These are phyloP conservation scores for Penicillium atrosanguineum DNA, from an alignment of 495 filamentous ascomycete species.

Conservation along the genomic window DNA sequence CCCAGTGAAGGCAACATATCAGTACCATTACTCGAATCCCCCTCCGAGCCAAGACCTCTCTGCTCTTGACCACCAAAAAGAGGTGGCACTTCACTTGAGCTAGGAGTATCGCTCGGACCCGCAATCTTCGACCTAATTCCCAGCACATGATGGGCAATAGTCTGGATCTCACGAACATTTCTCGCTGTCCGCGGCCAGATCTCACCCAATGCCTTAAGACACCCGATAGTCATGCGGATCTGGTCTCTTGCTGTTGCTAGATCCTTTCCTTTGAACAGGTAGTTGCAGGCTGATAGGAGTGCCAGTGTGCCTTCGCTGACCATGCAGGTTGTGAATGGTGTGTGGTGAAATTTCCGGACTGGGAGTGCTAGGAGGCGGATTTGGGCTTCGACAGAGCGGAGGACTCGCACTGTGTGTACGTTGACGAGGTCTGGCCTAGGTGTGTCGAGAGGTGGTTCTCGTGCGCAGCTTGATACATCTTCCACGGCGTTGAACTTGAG, in stretches of 20 bases:
- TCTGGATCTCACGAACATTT: constrained; percentile 72
- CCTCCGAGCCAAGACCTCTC: not conserved
- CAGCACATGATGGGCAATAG: constrained; percentile 59
- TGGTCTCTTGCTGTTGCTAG: constrained; percentile 28
- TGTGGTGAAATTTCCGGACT: constrained; percentile 21
- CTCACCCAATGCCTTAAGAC: constrained; percentile 28
- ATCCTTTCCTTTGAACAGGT: constrained; percentile 19
- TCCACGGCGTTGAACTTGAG: constrained; percentile 32
- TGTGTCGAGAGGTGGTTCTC: constrained; percentile 21
- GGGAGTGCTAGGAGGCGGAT: constrained; percentile 30
- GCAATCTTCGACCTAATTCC: constrained; percentile 9
- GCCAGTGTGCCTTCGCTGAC: constrained; percentile 27
- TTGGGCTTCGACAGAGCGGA: constrained; percentile 26
- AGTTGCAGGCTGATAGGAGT: constrained; percentile 28
- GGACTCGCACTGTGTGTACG: constrained; percentile 25
- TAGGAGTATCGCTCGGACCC: constrained; percentile 2
- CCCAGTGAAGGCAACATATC: not conserved
- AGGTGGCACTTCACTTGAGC: constrained; percentile 3
- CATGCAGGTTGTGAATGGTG: constrained; percentile 35
- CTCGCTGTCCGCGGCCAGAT: constrained; percentile 51
- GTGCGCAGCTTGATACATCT: constrained; percentile 29
- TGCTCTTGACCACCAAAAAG: constrained; percentile 2
- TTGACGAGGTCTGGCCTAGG: constrained; percentile 25
- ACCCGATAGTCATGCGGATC: constrained; percentile 33
- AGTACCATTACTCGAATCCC: too few relatives aligned